phyloP scores from a whole-genome alignment of 768 basidiomycete genomes.

The Phanerochaete carnosa region DNA sequence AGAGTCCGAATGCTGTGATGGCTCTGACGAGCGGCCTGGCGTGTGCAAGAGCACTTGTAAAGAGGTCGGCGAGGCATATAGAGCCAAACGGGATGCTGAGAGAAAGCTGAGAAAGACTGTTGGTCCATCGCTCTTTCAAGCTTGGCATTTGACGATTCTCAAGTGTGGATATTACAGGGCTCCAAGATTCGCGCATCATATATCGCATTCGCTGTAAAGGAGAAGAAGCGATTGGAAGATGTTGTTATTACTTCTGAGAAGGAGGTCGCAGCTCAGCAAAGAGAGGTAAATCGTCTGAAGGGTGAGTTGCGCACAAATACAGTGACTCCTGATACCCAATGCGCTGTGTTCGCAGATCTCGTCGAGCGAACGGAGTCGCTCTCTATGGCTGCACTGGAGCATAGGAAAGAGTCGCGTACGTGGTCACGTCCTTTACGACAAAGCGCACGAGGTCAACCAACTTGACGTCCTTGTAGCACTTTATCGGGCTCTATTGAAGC shows the following conservation, averaged over 20 bases:
- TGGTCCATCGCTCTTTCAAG: constrained; percentile 19
- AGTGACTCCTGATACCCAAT: neutral
- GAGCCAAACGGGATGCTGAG: constrained; percentile 68
- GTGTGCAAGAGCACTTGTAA: constrained; percentile 77
- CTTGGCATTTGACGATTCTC: neutral
- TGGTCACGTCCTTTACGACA: constrained; percentile 10
- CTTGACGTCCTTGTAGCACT: constrained; percentile 51
- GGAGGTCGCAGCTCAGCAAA: constrained; percentile 62
- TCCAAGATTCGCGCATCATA: constrained; percentile 90
- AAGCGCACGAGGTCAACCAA: neutral
- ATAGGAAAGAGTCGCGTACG: constrained; percentile 85
- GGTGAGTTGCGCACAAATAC: constrained; percentile 37
- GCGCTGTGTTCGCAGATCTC: constrained; percentile 47
- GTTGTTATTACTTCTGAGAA: constrained; percentile 48
- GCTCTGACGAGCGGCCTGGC: constrained; percentile 85
- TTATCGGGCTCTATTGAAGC: constrained; percentile 68
- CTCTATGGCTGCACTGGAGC: constrained; percentile 76
- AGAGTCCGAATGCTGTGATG: constrained; percentile 96
- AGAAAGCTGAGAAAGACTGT: constrained; percentile 80
- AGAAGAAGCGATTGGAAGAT: constrained; percentile 78
- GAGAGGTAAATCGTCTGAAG: constrained; percentile 70
- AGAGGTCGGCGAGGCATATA: constrained; percentile 68
- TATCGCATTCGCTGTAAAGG: constrained; percentile 82
- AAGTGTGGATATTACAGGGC: constrained; percentile 47
- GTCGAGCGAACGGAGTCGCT: constrained; percentile 76